Conservation (phyloP, 2,329 filamentous ascomycete genomes). For the Aspergillus sclerotialis region DNA sequence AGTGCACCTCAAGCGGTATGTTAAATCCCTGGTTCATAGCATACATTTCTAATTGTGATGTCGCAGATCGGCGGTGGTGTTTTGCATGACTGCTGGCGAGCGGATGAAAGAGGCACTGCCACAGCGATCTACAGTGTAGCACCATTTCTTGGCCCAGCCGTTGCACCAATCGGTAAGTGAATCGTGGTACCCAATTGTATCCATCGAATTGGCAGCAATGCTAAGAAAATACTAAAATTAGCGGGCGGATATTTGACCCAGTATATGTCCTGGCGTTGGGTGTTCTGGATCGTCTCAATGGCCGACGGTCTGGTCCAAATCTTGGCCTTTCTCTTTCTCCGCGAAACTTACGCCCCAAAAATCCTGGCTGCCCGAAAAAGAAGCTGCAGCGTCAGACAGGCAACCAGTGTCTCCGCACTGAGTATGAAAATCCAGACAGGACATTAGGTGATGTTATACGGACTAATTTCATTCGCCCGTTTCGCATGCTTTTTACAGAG, state of each 20-base stretch:
- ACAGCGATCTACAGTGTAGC: background rate
- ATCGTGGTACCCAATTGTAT: too few relatives aligned
- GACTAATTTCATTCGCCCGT: constrained; percentile 42
- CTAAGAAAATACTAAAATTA: background rate
- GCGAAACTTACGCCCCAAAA: constrained; percentile 56
- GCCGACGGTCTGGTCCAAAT: constrained; percentile 51
- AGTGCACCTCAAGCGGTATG: constrained; percentile 33
- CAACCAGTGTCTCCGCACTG: constrained; percentile 9
- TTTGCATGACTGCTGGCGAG: background rate
- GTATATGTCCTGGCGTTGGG: background rate
- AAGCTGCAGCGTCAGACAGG: constrained; percentile 30
- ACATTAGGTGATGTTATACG: constrained; percentile 13
- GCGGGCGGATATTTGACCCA: background rate
- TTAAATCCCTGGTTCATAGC: background rate
- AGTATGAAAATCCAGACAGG: constrained; percentile 9
- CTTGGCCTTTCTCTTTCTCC: constrained; percentile 50
- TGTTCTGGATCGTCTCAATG: constrained; percentile 57
- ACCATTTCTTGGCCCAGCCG: background rate
- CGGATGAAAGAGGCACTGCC: background rate
- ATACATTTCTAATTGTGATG: background rate
- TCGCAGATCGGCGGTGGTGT: background rate
- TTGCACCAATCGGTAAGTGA: background rate
- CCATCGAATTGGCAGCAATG: too few relatives aligned
- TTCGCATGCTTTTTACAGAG: constrained; percentile 46
- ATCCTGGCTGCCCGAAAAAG: constrained; percentile 49